Base-by-base conservation (phyloP, 1,139 yeast species). In the Nakaseomyces glabratus region DNA sequence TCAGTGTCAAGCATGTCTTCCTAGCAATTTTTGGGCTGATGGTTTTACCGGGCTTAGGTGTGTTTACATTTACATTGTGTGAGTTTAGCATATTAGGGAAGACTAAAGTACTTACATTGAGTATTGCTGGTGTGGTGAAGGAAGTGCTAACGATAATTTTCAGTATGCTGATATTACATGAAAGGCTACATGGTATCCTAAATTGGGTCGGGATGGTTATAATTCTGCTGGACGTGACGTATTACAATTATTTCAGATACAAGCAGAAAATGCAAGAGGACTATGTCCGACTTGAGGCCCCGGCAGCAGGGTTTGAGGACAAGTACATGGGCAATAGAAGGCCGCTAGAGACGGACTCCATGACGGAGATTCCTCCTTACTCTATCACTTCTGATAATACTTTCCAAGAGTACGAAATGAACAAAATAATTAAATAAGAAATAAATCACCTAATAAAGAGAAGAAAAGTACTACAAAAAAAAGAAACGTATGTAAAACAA, bases 81-180 rank as follows among this genome's bases (percentile, higher is more conserved):
- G 98, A 90, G 57, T 90, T 84, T 59, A 76, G 82, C 43, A 71
- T 90, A 11, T 66, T 90, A 33, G 78, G 82, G 38, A 73, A 81
- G 33, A 84, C 96, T 0, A 84, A 84, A 39, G 90, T 93, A 10
- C 68, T 86, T 24, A 88, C 98, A 1, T 62, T 90, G 24, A 78
- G 93, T 4, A 75, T 90, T 23, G 95, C 94, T 0, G 98, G 98
- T 2, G 82, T 90, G 20, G 82, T 88, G 52, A 90, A 90, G 56
- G 98, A 90, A 57, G 66, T 90, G 6, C 64, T 88, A 35, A 90
- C 97, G 0, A 84, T 90, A 30, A 54, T 76, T 21, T 66, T 80
- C 2, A 77, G 94, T 17, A 68, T 80, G 37, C 42, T 84, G 4
- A 68, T 85, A 10, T 82, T 85, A 57, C 81, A 84, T 24, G 98